Evolutionary conservation across 371 early-diverging fungal genomes (phyloP).

Genomic region (Fennellomyces sp.): DNA sequence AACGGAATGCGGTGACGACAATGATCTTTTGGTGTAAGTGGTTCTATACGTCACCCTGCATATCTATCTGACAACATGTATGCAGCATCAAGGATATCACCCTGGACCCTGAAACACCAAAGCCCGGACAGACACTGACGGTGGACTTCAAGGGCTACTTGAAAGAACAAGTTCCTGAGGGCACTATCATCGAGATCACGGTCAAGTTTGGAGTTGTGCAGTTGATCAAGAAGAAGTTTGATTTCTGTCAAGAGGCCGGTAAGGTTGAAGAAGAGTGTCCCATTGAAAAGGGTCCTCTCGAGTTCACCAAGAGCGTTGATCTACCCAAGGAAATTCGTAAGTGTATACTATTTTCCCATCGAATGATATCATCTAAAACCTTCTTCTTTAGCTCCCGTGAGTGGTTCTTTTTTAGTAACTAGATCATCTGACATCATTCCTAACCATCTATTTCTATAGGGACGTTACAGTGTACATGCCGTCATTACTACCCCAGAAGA

Average conservation of each 20-base stretch:
- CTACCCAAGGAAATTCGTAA: conserved; percentile 62
- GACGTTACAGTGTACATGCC: conserved; percentile 11
- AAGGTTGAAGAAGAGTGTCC: conserved; percentile 62
- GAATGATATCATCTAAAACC: background rate
- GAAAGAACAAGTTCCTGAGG: conserved; percentile 49
- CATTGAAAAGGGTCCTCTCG: conserved; percentile 47
- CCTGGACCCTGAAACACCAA: conserved; percentile 56
- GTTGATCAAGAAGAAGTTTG: conserved; percentile 39
- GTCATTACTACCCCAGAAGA: conserved; percentile 10
- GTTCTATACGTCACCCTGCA: background rate
- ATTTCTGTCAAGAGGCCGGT: conserved; percentile 56
- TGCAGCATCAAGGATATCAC: conserved; percentile 45
- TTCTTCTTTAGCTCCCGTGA: conserved; percentile 14
- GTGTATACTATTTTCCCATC: conserved; percentile 11
- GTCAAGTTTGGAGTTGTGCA: conserved; percentile 54
- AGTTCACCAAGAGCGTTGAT: conserved; percentile 43
- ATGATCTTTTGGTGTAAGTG: conserved; percentile 18
- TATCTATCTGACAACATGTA: background rate
- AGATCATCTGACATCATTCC: background rate
- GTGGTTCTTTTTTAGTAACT: too few relatives aligned
- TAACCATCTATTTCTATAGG: conserved; percentile 1
- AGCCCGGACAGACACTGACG: conserved; percentile 46
- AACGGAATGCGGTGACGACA: background rate
- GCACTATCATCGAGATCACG: conserved; percentile 47
- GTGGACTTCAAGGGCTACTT: conserved; percentile 55